Percentiles rank a stretch among this genome's conserved stretches.
Conservation (phyloP, 768 basidiomycete genomes). For the Auriscalpium microsporum region DNA sequence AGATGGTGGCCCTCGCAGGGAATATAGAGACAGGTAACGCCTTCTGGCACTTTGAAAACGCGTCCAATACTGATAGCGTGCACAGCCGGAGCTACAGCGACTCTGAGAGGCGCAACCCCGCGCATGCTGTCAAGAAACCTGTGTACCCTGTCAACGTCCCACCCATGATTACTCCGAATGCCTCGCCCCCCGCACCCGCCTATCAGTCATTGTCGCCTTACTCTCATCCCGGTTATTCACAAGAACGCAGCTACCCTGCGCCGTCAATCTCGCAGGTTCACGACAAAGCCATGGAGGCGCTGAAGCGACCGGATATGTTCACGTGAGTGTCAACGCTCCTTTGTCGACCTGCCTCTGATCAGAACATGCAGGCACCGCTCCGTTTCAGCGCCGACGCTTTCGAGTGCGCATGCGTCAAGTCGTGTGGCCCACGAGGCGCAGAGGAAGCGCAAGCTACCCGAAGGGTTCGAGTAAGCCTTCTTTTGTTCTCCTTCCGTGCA, state of each 20-base stretch:
- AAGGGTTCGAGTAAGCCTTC: neutral
- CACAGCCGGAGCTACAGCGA: neutral
- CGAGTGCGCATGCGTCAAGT: too few species aligned
- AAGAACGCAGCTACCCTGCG: neutral
- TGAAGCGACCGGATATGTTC: neutral
- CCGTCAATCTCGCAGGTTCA: neutral
- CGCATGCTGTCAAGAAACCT: neutral
- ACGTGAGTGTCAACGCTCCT: neutral
- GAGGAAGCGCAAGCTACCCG: neutral
- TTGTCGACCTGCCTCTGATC: neutral
- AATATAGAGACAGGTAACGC: neutral
- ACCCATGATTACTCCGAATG: neutral
- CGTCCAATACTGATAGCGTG: neutral
- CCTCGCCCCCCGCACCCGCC: neutral
- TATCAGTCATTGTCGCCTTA: neutral
- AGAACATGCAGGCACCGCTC: neutral
- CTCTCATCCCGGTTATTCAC: neutral
- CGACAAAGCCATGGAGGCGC: neutral
- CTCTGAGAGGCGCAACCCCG: neutral
- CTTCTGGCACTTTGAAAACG: neutral
- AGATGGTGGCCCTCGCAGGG: neutral
- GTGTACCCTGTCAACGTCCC: neutral
- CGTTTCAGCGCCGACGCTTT: neutral
- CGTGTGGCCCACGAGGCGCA: neutral
- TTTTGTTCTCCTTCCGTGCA: neutral